Base-by-base conservation (phyloP, 495 filamentous ascomycete species). In the Trichoderma reesei region DNA sequence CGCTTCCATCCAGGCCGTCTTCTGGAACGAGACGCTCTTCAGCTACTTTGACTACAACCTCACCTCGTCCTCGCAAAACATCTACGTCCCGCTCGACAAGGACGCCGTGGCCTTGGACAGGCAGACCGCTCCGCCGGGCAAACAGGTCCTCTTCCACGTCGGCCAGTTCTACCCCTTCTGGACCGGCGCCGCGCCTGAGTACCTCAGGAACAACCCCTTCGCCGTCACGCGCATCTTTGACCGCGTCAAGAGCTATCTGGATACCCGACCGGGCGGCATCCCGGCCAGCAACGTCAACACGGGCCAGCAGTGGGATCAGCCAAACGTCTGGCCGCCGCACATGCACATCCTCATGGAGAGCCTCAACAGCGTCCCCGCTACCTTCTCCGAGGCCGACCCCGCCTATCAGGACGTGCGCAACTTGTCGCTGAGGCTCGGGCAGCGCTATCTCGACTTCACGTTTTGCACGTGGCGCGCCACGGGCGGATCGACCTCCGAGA, bases 1-100 rank as follows among this genome's bases (percentile, higher is more conserved):
- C 62, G 70, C 72, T 46, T 76, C 76, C 63, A 80, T 82, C 73
- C 75, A 73, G 66, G 67, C 68, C 11, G 67, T 80, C 44, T 76
- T 82, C 72, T 82, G 79, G 79, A 82, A 80, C 69, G 64, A 69
- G 11, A 78, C 74, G 8, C 70, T 75, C 63, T 74, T 65, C 66
- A 76, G 76, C 46, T 82, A 78, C 67, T 82, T 82, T 66, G 79
- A 82, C 70, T 82, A 78, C 71, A 82, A 82, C 70, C 60, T 82
- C 26, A 82, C 79, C 10, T 74, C 69, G 10, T 66, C 51, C 42
- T 67, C 75, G 4, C 79, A 80, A 51, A 72, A 73, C 56, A 39
- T 74, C 33, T 80, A 72, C 64, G 65, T 78, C 26, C 75, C 75
- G 14, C 67, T 69, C 36, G 76, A 82, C 62, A 26, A 59, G 1